Conservation (phyloP, 192 early-diverging fungal genomes). For the Neocallimastix lanati region DNA sequence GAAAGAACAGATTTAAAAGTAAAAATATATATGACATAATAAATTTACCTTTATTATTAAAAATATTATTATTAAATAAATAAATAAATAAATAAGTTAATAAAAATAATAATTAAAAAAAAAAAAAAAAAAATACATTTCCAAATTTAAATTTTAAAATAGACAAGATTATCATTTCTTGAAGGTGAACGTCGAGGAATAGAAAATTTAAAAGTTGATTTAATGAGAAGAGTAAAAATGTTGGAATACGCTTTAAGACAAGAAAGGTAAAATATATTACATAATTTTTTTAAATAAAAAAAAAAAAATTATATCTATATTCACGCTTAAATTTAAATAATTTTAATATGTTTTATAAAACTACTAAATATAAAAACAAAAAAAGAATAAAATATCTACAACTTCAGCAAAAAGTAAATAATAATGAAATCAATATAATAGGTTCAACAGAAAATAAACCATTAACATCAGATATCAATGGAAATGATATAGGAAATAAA, state of each 20-base stretch:
- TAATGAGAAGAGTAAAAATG: conserved; percentile 67
- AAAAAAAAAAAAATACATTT: too few species aligned
- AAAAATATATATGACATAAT: too few species aligned
- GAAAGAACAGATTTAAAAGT: conserved; percentile 63
- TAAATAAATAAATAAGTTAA: too few species aligned
- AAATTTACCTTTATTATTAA: too few species aligned
- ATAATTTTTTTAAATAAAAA: too few species aligned
- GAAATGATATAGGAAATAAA: neutral
- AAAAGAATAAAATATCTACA: conserved; percentile 2
- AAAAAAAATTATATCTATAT: too few species aligned
- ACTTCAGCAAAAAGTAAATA: conserved; percentile 31
- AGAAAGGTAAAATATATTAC: conserved; percentile 36
- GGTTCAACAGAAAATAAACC: neutral
- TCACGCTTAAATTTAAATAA: too few species aligned
- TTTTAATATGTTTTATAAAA: too few species aligned
- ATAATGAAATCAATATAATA: neutral
- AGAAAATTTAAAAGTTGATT: conserved; percentile 52
- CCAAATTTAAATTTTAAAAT: too few species aligned
- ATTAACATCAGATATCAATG: neutral
- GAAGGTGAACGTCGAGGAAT: conserved; percentile 58
- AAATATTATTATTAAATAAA: neutral
- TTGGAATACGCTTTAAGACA: conserved; percentile 58
- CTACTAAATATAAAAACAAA: too few species aligned
- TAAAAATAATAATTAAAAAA: too few species aligned
- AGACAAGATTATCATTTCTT: conserved; percentile 58